Evolutionary conservation across 1,139 yeast genomes (phyloP), one percentile per base, ranked within the genome.

Genomic region (Yamadazyma taylorii): DNA sequence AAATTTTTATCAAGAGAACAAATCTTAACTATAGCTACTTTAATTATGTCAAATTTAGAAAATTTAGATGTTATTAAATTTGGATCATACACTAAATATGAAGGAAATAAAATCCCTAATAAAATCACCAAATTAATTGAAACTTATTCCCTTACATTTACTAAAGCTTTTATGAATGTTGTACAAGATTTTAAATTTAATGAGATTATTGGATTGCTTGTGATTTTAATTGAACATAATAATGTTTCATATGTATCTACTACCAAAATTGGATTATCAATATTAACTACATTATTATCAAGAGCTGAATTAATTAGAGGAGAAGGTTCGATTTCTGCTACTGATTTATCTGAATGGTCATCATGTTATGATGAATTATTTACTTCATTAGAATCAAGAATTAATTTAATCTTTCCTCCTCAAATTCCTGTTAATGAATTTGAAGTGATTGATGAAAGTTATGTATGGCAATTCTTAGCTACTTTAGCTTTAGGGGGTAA

Each of bases 381-480:
- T 65, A 79, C 85, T 19, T 71, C 84, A 4, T 69, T 90, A 46
- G 95, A 88, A 60, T 87, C 90, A 16, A 81, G 88, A 58, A 73
- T 92, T 40, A 72, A 84, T 2, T 71, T 80, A 19, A 78, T 90
- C 38, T 90, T 92, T 83, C 97, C 97, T 36, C 89, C 92, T 34
- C 69, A 70, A n/a, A n/a, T n/a, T n/a, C n/a, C n/a, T 37, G 67
- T 66, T 19, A 67, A 63, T 36, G 73, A 71, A 42, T 42, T 35
- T n/a, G 32, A 29, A n/a, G 32, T 19, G 8, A 56, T 58, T 10
- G 85, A 78, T 43, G 74, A 68, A 46, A 71, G 71, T 50, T 89
- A 90, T 54, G 90, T 89, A 34, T 92, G 98, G 98, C 97, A 92
- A 66, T 90, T 92, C 56, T 75, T 92, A 63, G 98, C 98, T 25